Percentiles rank a stretch among this genome's conserved stretches.
Evolutionary conservation across 2,329 filamentous ascomycete genomes (phyloP).

Genomic region (Mariannaea sp.): DNA sequence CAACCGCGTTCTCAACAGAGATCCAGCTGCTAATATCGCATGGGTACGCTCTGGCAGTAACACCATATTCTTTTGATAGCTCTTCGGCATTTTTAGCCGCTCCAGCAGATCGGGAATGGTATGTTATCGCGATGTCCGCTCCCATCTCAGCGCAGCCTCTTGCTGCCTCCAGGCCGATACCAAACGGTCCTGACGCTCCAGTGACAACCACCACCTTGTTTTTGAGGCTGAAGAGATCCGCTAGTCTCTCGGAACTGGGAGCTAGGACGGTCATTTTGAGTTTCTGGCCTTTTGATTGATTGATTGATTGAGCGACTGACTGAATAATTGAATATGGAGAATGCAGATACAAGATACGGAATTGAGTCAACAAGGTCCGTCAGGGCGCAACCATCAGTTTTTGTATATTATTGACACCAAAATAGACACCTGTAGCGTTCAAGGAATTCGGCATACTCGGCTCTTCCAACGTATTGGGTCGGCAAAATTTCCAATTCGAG

Average conservation of each 20-base stretch:
- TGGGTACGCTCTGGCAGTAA: neutral
- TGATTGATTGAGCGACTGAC: too few species aligned
- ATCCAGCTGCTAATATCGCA: neutral
- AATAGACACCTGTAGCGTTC: neutral
- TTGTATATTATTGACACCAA: too few species aligned
- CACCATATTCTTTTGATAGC: neutral
- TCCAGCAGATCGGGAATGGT: neutral
- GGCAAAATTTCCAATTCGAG: neutral
- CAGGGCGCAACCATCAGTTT: too few species aligned
- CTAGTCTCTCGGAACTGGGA: neutral
- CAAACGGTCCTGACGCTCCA: neutral
- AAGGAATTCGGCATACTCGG: neutral
- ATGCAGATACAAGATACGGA: too few species aligned
- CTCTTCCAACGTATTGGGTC: neutral
- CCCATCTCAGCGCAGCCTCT: constrained; percentile 3
- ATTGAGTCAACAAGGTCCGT: too few species aligned
- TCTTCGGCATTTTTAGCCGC: neutral
- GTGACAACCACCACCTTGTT: constrained; percentile 7
- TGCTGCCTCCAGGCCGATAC: constrained; percentile 1
- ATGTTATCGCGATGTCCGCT: constrained; percentile 4
- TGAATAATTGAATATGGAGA: too few species aligned
- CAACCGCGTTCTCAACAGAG: neutral
- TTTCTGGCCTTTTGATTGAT: neutral
- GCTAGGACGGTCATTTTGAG: neutral
- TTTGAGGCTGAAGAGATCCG: constrained; percentile 3